A percentile compares a stretch with the other conserved stretches of the same genome.
phyloP scores from a whole-genome alignment of 345 rosid genomes.

The Melaleuca alternifolia region DNA sequence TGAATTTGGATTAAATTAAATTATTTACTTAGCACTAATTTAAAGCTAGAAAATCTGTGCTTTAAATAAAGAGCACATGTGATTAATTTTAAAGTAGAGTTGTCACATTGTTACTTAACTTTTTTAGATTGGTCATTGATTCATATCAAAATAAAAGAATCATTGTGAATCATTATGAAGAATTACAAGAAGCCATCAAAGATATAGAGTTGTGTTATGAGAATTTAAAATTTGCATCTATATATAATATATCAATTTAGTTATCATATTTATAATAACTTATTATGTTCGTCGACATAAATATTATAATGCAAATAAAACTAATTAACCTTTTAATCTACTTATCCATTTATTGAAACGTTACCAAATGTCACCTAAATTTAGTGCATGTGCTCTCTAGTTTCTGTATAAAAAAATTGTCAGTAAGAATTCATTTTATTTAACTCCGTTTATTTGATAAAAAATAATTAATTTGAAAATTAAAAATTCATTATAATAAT shows the following conservation, averaged over 20 bases:
- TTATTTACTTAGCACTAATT: background rate
- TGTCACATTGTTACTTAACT: background rate
- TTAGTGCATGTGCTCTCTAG: background rate
- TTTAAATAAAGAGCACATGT: background rate
- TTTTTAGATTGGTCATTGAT: accelerated
- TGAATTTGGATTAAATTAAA: background rate
- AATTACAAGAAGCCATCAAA: background rate
- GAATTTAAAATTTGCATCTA: background rate
- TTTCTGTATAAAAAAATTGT: background rate
- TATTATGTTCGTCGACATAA: background rate
- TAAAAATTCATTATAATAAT: too few relatives aligned
- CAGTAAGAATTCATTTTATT: background rate
- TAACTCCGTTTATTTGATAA: too few relatives aligned
- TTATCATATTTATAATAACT: background rate
- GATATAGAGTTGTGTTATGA: background rate
- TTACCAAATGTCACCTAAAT: background rate
- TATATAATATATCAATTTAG: background rate
- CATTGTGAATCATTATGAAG: background rate
- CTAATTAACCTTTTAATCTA: background rate
- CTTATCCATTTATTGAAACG: background rate
- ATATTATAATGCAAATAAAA: background rate
- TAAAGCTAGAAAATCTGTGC: background rate
- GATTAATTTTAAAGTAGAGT: background rate
- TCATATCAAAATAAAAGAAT: background rate
- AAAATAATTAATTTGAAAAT: too few relatives aligned